Conservation (phyloP, 768 basidiomycete species). For the Boletus tylopilopsis region DNA sequence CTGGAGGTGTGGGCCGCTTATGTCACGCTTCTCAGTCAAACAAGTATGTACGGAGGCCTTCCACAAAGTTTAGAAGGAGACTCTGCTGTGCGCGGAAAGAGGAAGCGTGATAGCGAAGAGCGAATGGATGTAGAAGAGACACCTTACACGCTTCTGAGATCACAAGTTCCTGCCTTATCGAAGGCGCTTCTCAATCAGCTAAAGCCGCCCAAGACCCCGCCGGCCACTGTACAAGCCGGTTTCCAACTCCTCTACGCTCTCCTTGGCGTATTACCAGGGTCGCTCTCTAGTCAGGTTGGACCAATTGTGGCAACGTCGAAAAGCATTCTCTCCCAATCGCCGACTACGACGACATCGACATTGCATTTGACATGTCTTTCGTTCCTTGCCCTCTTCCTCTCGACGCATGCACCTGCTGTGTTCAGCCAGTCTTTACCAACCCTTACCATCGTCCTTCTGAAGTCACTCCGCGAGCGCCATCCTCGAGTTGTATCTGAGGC, state of each 20-base stretch:
- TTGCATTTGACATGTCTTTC: conserved; percentile 81
- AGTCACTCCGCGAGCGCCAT: conserved; percentile 74
- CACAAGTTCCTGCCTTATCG: conserved; percentile 74
- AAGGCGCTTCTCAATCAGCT: conserved; percentile 85
- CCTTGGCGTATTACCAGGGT: conserved; percentile 79
- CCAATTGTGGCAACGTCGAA: conserved; percentile 63
- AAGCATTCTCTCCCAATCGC: conserved; percentile 58
- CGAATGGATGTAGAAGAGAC: conserved; percentile 73
- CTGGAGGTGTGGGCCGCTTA: conserved; percentile 92
- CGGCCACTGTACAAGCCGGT: conserved; percentile 79
- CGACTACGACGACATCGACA: conserved; percentile 73
- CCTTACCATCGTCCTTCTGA: conserved; percentile 72
- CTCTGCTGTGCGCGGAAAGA: conserved; percentile 53
- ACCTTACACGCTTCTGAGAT: conserved; percentile 65
- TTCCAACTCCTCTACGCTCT: conserved; percentile 76
- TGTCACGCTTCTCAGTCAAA: conserved; percentile 76
- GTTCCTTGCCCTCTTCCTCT: conserved; percentile 84
- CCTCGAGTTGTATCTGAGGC: conserved; percentile 87
- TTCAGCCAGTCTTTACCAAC: conserved; percentile 59
- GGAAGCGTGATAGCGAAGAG: conserved; percentile 74
- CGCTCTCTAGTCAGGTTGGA: conserved; percentile 64
- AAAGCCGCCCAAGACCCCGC: conserved; percentile 71
- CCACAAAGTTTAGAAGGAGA: conserved; percentile 49
- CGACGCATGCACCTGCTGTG: conserved; percentile 52
- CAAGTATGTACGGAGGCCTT: conserved; percentile 69